These are phyloP conservation scores for Suillus brevipes DNA, from an alignment of 768 basidiomycete species.

Conservation along the genomic window DNA sequence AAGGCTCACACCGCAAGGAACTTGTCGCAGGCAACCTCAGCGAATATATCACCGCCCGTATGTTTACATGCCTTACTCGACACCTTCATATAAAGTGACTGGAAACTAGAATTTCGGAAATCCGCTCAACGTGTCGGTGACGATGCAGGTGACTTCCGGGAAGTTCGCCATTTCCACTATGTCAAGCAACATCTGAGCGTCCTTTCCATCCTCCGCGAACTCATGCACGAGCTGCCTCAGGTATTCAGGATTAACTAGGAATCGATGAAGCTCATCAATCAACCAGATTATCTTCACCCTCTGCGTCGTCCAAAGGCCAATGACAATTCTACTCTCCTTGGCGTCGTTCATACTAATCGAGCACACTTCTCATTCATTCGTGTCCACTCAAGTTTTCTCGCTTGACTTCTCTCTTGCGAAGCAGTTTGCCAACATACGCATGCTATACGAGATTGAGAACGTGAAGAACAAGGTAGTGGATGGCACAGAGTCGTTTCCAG, in stretches of 20 bases:
- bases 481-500: conserved; percentile 49
- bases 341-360: conserved; percentile 62
- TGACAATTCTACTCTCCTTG: conserved; percentile 63
- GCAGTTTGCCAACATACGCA: conserved; percentile 51
- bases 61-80: conserved; percentile 16
- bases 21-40: conserved; percentile 66
- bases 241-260: conserved; percentile 20
- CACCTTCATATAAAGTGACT: conserved; percentile 1
- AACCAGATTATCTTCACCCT: conserved; percentile 60
- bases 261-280: conserved; percentile 9
- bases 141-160: conserved; percentile 37
- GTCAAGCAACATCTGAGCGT: conserved; percentile 27
- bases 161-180: conserved; percentile 34
- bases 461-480: conserved; percentile 62
- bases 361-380: conserved; percentile 55
- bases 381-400: conserved; percentile 46
- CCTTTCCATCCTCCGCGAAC: conserved; percentile 47
- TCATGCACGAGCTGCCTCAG: conserved; percentile 62
- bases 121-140: conserved; percentile 36
- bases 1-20: conserved; percentile 66
- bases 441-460: conserved; percentile 60
- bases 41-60: conserved; percentile 54
- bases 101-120: conserved; percentile 31
- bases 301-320: conserved; percentile 59
- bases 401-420: conserved; percentile 57